Conservation (phyloP, 2,329 filamentous ascomycete genomes). For the Penicillium sp. region DNA sequence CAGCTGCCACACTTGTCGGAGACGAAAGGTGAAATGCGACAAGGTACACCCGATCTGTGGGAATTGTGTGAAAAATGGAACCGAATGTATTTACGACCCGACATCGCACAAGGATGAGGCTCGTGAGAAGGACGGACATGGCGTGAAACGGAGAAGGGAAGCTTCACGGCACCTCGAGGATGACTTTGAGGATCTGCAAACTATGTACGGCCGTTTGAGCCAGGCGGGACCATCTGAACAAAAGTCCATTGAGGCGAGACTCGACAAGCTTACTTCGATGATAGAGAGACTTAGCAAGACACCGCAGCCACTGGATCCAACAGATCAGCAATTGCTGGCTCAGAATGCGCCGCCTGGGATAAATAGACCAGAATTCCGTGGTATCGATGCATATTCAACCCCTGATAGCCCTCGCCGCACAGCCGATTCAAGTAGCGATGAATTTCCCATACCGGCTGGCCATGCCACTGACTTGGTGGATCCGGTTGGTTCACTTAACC, state of each 20-base stretch:
- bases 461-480: conserved; percentile 49
- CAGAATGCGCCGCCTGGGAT: conserved; percentile 25
- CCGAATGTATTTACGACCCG: conserved; percentile 50
- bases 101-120: conserved; percentile 32
- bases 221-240: conserved; percentile 32
- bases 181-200: conserved; percentile 39
- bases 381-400: conserved; percentile 27
- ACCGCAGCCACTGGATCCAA: conserved; percentile 34
- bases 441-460: conserved; percentile 49
- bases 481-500: conserved; percentile 46
- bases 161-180: conserved; percentile 34
- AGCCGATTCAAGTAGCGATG: conserved; percentile 43
- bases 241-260: conserved; percentile 48
- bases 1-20: conserved; percentile 52
- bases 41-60: conserved; percentile 53
- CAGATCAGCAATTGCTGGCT: conserved; percentile 27
- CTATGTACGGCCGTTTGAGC: conserved; percentile 36
- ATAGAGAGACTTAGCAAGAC: conserved; percentile 49
- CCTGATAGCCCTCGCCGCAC: conserved; percentile 40
- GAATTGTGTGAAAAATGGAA: conserved; percentile 50
- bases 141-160: conserved; percentile 43
- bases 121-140: conserved; percentile 29
- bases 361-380: conserved; percentile 26
- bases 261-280: conserved; percentile 51
- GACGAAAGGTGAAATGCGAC: conserved; percentile 55